A percentile compares a stretch with the other conserved stretches of the same genome.
Evolutionary conservation across 257 asterid species (phyloP).

Genomic region (Nicotiana benthamiana): DNA sequence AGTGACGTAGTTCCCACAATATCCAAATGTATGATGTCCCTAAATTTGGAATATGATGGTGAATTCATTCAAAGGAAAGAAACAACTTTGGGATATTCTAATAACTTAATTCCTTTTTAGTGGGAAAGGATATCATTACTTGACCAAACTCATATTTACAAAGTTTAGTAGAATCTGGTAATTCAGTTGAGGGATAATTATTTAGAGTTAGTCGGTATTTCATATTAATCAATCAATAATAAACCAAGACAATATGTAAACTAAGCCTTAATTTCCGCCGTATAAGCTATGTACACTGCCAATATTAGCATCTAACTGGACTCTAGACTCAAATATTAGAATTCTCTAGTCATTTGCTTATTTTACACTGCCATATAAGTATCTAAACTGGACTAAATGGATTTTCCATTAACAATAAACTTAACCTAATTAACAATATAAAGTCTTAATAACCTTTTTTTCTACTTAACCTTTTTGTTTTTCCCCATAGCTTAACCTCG

Average conservation of each 20-base stretch:
- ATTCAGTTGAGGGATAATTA: background rate
- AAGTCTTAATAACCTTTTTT: background rate
- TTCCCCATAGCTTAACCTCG: too few relatives aligned
- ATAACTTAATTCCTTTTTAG: too few relatives aligned
- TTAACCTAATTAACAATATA: background rate
- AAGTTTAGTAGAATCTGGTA: background rate
- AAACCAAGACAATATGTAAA: background rate
- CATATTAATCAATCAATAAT: background rate
- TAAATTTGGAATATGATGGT: background rate
- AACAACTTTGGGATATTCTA: background rate
- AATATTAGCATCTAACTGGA: too few relatives aligned
- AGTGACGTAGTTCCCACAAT: too few relatives aligned
- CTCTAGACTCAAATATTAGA: too few relatives aligned
- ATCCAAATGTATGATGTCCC: background rate
- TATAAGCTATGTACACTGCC: too few relatives aligned
- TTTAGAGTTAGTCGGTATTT: background rate
- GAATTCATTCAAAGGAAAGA: background rate
- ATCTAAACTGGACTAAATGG: too few relatives aligned
- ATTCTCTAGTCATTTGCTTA: too few relatives aligned
- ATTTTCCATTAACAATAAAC: too few relatives aligned
- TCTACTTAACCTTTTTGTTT: too few relatives aligned
- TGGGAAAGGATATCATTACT: background rate
- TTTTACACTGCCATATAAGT: too few relatives aligned
- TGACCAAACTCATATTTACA: background rate
- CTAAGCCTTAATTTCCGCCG: background rate